Evolutionary conservation across 1,284 basidiomycete genomes (phyloP), one percentile per base, ranked within the genome.

Genomic region (Rhodotorula mucilaginosa): DNA sequence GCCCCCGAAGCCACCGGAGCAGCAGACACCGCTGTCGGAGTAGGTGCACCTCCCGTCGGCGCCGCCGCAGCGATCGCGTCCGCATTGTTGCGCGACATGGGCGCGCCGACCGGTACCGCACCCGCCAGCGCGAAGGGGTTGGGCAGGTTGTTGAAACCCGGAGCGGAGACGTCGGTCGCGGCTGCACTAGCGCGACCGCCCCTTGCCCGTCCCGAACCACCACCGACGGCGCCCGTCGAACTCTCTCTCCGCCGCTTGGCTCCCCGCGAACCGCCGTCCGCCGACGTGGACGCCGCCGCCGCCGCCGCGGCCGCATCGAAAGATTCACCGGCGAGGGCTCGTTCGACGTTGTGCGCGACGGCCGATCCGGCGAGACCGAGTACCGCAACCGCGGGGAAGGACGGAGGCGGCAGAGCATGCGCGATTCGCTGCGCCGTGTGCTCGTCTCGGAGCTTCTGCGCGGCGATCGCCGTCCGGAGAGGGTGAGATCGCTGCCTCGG

Each of bases 91-190:
- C 67, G 67, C 46, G 65, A 29, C 65, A 70, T 67, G 19, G 51
- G 29, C 1, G 67, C 19, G 13, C 71, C 71, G 52, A 68, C 58
- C n/a, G 73, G 68, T 0, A 68, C 31, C 1, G 73, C 67, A 7
- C 68, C 73, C 1, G 44, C 64, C 6, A 66, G 46, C 2, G 74
- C 71, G 67, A 75, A 75, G 44, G 74, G 74, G 46, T 75, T 75
- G 29, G 74, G 74, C 23, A 75, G 64, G 56, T 65, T 46, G 57
- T 21, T 57, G 54, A 39, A 58, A 34, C 16, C 44, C 13, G 39
- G 63, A 2, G 21, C 51, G 26, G 54, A 23, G 8, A 21, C 10
- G 19, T 44, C 62, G 39, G 52, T 26, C 12, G 58, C 44, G 34
- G 68, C 51, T 5, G 58, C 21, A 34, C 49, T 51, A 19, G 58